These are phyloP conservation scores for Paraphoma chrysanthemicola DNA, from an alignment of 2,329 filamentous ascomycete species.

Conservation along the genomic window DNA sequence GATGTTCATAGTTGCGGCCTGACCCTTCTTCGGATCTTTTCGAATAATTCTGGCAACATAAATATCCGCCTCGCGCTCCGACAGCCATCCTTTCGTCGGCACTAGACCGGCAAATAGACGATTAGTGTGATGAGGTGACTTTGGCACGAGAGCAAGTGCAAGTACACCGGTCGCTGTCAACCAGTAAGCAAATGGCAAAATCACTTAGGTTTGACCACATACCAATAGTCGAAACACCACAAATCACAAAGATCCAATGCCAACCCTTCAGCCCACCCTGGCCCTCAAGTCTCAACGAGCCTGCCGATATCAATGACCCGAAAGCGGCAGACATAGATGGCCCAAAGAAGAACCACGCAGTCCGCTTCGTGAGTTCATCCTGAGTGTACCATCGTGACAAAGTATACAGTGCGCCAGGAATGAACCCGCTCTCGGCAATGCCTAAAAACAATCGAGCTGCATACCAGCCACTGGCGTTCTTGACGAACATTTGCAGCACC, in stretches of 20 bases:
- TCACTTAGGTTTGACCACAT: not conserved
- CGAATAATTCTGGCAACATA: conserved; percentile 7
- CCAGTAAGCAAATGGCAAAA: not conserved
- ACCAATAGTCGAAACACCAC: not conserved
- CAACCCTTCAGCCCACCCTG: not conserved
- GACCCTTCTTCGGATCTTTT: conserved; percentile 6
- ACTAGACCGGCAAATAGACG: conserved; percentile 3
- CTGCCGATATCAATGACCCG: not conserved
- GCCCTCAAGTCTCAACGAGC: not conserved
- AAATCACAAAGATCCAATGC: conserved; percentile 4
- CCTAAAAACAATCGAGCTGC: conserved; percentile 12
- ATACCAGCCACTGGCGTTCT: conserved; percentile 1
- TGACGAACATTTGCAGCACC: conserved; percentile 37
- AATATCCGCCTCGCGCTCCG: conserved; percentile 6
- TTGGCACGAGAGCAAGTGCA: conserved; percentile 2
- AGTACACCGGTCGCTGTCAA: not conserved
- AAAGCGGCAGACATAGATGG: not conserved
- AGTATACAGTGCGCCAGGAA: conserved; percentile 6
- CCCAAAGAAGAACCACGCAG: not conserved
- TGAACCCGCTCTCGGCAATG: conserved; percentile 7
- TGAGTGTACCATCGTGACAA: conserved; percentile 6
- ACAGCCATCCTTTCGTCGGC: conserved; percentile 1
- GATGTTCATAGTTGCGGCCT: conserved; percentile 3
- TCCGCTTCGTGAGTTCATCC: conserved; percentile 3
- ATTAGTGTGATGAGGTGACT: conserved; percentile 3